Base-by-base conservation (phyloP, 2,329 filamentous ascomycete species). In the Cordyceps tenuipes region DNA sequence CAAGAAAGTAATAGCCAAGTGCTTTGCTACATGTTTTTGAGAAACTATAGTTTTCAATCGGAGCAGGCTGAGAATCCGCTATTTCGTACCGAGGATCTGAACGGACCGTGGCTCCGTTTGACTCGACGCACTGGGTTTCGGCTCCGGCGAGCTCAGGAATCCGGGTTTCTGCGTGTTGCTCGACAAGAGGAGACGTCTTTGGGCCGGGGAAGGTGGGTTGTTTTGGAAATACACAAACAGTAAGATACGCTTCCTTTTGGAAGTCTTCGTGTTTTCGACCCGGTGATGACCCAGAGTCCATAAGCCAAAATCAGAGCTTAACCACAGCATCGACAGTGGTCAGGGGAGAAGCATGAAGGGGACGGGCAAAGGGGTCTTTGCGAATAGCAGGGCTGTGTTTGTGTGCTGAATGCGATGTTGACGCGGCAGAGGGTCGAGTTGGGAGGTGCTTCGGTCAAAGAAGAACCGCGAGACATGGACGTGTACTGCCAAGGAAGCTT, bases 241-340 rank as follows among this genome's bases (percentile, higher is more conserved):
- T 19, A 36, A 61, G 52, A 63, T 62, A 21, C 58, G 62, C 48
- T 55, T 57, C 46, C 17, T 50, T 50, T 21, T n/a, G 51, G 64
- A 61, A 59, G 48, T 46, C 17, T 44, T 17, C 44, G 54, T 57
- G 48, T 44, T 44, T 55, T 59, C 44, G 59, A 69, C 77, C 77
- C 77, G 64, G 71, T 80, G 78, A 81, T 81, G 78, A 81, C 73
- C 66, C 69, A 70, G 57, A 66, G 73, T 76, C 78, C 78, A 80
- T 78, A 79, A 81, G 78, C 78, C 78, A 81, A 81, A 81, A 78
- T 81, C 80, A 78, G 76, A 81, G 77, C 57, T 68, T 76, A 79
- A 70, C 73, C 75, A 73, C 72, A 66, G 50, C 59, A 57, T 44
- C 43, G 57, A 53, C 57, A 48, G 15, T n/a, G 19, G 29, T 17